phyloP scores from a whole-genome alignment of 1,284 basidiomycete species.

The Athelia psychrophila region DNA sequence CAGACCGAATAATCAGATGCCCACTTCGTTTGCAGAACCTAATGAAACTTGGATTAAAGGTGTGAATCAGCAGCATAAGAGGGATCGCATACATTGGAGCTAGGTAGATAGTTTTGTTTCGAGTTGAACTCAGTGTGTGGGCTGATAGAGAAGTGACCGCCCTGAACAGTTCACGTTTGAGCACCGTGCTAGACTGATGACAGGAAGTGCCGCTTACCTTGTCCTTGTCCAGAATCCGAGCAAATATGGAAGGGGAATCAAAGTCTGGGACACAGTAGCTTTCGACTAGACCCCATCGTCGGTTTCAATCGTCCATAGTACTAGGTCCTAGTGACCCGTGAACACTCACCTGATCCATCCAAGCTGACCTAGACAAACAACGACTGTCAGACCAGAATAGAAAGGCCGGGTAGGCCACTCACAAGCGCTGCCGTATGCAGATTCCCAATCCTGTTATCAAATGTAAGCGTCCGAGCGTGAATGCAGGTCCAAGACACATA shows the following conservation, averaged over 20 bases:
- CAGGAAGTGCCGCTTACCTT: slow-evolving; percentile 39
- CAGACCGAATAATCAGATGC: not conserved
- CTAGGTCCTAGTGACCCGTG: not conserved
- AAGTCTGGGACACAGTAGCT: slow-evolving; percentile 92
- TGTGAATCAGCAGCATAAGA: slow-evolving; percentile 1
- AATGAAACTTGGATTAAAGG: not conserved
- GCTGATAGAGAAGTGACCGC: slow-evolving; percentile 89
- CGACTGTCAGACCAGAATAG: slow-evolving; percentile 6
- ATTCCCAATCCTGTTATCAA: slow-evolving; percentile 65
- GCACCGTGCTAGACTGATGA: not conserved
- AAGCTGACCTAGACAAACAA: slow-evolving; percentile 52
- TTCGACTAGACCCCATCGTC: slow-evolving; percentile 53
- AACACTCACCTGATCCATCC: slow-evolving; percentile 76
- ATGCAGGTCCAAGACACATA: slow-evolving; percentile 30
- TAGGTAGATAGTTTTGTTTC: slow-evolving; percentile 87
- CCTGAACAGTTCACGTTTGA: slow-evolving; percentile 42
- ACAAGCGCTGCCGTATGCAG: slow-evolving; percentile 77
- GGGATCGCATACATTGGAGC: slow-evolving; percentile 64
- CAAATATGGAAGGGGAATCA: slow-evolving; percentile 90
- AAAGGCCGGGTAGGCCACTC: slow-evolving; percentile 15
- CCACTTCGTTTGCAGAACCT: slow-evolving; percentile 80
- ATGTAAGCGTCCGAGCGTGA: not conserved
- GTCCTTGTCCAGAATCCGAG: slow-evolving; percentile 81
- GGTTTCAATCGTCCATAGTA: not conserved
- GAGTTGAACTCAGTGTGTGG: slow-evolving; percentile 66